Base-by-base conservation (phyloP, 164 flowering plant genomes). In the Sedum album region DNA sequence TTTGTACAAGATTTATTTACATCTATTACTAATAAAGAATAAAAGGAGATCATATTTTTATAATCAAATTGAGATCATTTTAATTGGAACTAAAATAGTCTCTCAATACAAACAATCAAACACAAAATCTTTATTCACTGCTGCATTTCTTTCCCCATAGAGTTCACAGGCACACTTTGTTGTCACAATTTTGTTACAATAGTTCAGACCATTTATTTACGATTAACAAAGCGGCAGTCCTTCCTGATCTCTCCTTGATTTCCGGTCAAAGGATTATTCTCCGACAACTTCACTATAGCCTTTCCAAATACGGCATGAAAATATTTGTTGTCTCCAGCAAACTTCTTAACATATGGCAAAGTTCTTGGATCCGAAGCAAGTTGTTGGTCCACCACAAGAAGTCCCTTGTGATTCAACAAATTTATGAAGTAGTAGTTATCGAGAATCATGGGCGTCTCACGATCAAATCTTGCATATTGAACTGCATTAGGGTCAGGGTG, bases 401-500 rank as follows among this genome's bases (percentile, higher is more conserved):
- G 76, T 15, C 98, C 97, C 66, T 86, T 91, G 81, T 85, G 79
- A 46, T 20, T 66, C 75, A 90, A 21, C 46, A 93, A 15, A 76
- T 93, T 83, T 80, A 88, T 87, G 86, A 84, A 85, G 81, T 90
- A 93, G 70, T 75, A 73, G 64, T 93, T 93, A 42, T 93, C 97
- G 0, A 89, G 70, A 4, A 88, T 60, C 93, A 88, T 89, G 0
- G 97, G 92, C 0, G 97, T 93, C 17, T 72, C 81, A 0, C 77
- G 71, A 68, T 93, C 97, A 66, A 87, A 87, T 57, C 95, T 79
- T 5, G 94, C 76, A 36, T 90, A 93, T 10, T 44, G 68, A 6
- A 93, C 94, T 5, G 74, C 85, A 9, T 73, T 66, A 6, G 88
- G 96, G 44, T 89, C 85, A 0, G 97, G 90, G 8, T 78, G 25